Evolutionary conservation across 1,284 basidiomycete species (phyloP).

Genomic region (Abortiporus biennis): DNA sequence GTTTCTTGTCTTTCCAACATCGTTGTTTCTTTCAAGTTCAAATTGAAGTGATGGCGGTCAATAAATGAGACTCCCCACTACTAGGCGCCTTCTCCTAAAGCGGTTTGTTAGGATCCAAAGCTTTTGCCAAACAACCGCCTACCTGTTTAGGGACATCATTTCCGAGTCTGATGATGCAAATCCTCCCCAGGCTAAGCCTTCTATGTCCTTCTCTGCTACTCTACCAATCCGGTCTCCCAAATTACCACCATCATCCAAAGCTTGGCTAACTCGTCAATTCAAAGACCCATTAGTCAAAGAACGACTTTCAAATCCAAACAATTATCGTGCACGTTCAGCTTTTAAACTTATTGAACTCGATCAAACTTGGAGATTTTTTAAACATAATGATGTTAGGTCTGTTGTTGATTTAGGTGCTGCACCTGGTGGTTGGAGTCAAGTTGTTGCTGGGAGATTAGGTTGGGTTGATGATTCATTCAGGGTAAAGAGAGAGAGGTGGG

Average conservation of each 20-base stretch:
- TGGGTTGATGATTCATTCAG: constrained; percentile 13
- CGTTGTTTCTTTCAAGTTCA: too few species aligned
- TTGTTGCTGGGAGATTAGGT: constrained; percentile 54
- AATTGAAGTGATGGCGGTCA: constrained; percentile 3
- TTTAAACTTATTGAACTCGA: constrained; percentile 82
- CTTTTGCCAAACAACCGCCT: constrained; percentile 15
- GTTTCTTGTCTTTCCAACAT: constrained; percentile 6
- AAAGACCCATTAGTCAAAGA: constrained; percentile 65
- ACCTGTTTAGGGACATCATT: not conserved
- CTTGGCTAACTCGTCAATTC: constrained; percentile 59
- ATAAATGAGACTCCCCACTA: not conserved
- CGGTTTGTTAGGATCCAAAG: constrained; percentile 13
- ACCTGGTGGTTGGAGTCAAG: constrained; percentile 87
- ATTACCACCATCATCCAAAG: constrained; percentile 24
- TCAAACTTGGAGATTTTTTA: constrained; percentile 45
- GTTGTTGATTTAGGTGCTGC: constrained; percentile 85
- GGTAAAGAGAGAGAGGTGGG: constrained; percentile 2
- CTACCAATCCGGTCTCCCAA: constrained; percentile 13
- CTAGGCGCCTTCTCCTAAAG: not conserved
- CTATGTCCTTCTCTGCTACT: constrained; percentile 15
- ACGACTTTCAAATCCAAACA: constrained; percentile 36
- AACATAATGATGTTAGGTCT: constrained; percentile 41
- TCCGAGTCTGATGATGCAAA: not conserved
- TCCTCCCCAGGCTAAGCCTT: not conserved
- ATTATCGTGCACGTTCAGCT: constrained; percentile 75